Base-by-base conservation (phyloP, 2,329 filamentous ascomycete genomes). In the Myotisia sp. region DNA sequence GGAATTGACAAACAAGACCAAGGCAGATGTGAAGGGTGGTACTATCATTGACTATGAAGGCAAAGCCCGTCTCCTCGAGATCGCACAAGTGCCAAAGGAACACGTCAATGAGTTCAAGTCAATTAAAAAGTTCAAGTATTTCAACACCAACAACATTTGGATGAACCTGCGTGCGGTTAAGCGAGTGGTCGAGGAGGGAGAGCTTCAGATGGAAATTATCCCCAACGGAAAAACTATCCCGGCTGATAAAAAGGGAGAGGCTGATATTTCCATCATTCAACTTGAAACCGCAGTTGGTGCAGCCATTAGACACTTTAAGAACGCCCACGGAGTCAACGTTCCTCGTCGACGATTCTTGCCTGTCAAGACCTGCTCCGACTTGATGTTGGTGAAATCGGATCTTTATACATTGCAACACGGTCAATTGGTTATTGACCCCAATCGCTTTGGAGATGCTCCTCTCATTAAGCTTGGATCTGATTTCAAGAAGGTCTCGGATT, bases 111-210 rank as follows among this genome's bases (percentile, higher is more conserved):
- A 98, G 69, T 98, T 98, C 83, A 98, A 98, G 78, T 94, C 86
- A 31, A 98, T 98, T 73, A 98, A 98, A 79, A 98, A 98, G 74
- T 98, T 98, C 80, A 94, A 92, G 74, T 98, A 98, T 77, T 98
- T 98, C 79, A 98, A 98, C 76, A 98, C 90, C 64, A 98, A 98
- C 81, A 98, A 98, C 75, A 94, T 98, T 66, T 98, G 90, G 90
- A 81, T 98, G 72, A 93, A 93, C 68, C 73, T 94, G 51, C 78
- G 83, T 58, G 90, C 90, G 48, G 81, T 98, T 66, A 95, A 95
- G 79, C 86, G 90, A 41, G 85, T 98, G 36, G 90, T 98, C 5
- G 90, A 95, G 74, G 85, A 92, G 63, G 84, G 93, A 60, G 87
- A 95, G 70, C 78, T 98, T 36, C 82, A 86, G 65, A 92, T 98